Conservation (phyloP, 1,284 basidiomycete genomes). For the Rhodotorula sp. region DNA sequence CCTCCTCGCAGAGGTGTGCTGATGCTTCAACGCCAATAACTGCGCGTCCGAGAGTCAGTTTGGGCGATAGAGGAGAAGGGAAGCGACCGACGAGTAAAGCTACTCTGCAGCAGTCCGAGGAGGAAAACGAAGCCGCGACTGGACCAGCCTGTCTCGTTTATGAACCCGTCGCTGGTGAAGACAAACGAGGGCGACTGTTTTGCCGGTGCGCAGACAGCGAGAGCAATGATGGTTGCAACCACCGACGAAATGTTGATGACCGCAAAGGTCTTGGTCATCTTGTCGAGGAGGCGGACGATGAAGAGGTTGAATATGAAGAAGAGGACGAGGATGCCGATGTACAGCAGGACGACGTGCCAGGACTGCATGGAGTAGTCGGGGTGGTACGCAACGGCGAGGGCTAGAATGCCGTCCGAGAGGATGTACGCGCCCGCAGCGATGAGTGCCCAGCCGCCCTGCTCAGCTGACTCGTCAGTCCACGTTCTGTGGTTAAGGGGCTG, state of each 20-base stretch:
- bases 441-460: constrained; percentile 13
- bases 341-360: constrained; percentile 22
- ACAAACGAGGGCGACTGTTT: constrained; percentile 20
- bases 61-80: too few relatives aligned
- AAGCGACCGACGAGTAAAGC: too few relatives aligned
- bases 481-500: neutral
- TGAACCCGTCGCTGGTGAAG: constrained; percentile 3
- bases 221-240: constrained; percentile 26
- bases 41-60: too few relatives aligned
- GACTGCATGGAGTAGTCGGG: constrained; percentile 14
- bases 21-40: constrained; percentile 8
- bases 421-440: constrained; percentile 23
- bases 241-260: constrained; percentile 19
- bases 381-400: constrained; percentile 9
- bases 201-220: constrained; percentile 23
- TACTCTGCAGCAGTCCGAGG: constrained; percentile 13
- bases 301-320: constrained; percentile 27
- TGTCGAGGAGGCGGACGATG: constrained; percentile 25
- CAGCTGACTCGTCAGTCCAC: neutral
- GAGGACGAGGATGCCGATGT: constrained; percentile 10
- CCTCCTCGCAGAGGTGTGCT: constrained; percentile 30
- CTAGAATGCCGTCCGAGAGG: constrained; percentile 12
- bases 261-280: constrained; percentile 12
- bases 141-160: constrained; percentile 26
- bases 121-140: constrained; percentile 23